phyloP scores from a whole-genome alignment of 2,329 filamentous ascomycete genomes.

The Paracoccidioides lutzii region DNA sequence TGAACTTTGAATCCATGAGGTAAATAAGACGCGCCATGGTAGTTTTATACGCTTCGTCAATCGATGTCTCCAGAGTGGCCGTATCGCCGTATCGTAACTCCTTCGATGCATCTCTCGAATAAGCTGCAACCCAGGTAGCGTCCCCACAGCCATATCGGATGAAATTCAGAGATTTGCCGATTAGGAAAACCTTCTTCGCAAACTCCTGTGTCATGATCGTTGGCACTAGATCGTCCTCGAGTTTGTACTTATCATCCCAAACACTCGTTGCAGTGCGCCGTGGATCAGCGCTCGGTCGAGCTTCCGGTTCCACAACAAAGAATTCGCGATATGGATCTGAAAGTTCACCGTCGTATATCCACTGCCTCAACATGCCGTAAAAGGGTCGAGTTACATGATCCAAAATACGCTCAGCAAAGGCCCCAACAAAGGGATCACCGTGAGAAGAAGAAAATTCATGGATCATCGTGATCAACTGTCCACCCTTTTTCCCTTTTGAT shows the following conservation, averaged over 20 bases:
- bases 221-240: constrained; percentile 75
- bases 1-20: constrained; percentile 91
- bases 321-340: constrained; percentile 95
- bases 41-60: constrained; percentile 93
- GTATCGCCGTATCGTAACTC: constrained; percentile 89
- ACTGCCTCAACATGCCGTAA: constrained; percentile 87
- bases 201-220: constrained; percentile 89
- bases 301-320: constrained; percentile 74
- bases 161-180: constrained; percentile 96
- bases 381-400: constrained; percentile 83
- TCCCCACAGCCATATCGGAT: constrained; percentile 93
- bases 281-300: constrained; percentile 37
- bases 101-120: constrained; percentile 85
- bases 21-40: constrained; percentile 92
- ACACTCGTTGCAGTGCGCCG: constrained; percentile 61
- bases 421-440: constrained; percentile 85
- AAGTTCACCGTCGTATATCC: constrained; percentile 97
- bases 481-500: constrained; percentile 66
- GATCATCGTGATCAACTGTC: constrained; percentile 84
- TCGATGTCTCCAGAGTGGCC: constrained; percentile 77
- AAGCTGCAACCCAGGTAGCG: constrained; percentile 86
- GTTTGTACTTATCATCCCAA: constrained; percentile 94
- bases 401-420: constrained; percentile 81
- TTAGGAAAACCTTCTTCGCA: constrained; percentile 90
- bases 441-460: constrained; percentile 88